Conservation (phyloP, 768 basidiomycete genomes). For the Psilocybe sp. region DNA sequence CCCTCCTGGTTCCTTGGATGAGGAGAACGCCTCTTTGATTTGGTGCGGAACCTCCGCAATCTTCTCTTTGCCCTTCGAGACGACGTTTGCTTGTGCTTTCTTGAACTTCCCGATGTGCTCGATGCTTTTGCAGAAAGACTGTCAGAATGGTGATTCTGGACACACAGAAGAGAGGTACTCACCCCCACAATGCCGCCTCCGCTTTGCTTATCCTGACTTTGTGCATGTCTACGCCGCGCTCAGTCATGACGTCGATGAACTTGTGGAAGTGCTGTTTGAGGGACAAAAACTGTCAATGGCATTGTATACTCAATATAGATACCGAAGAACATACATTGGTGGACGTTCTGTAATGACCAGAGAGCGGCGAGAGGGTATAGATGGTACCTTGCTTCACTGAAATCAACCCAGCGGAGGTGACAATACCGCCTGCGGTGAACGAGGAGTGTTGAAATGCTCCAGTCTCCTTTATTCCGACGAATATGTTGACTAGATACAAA, state of each 20-base stretch:
- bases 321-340: conserved; percentile 36
- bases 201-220: conserved; percentile 62
- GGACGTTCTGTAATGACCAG: conserved; percentile 67
- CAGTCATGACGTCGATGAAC: conserved; percentile 50
- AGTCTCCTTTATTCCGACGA: conserved; percentile 65
- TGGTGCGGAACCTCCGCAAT: conserved; percentile 23
- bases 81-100: conserved; percentile 32
- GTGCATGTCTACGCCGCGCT: conserved; percentile 55
- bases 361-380: conserved; percentile 58
- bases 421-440: conserved; percentile 53
- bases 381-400: conserved; percentile 61
- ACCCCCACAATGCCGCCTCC: conserved; percentile 58
- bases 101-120: conserved; percentile 44
- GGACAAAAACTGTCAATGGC: neutral
- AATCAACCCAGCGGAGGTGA: conserved; percentile 65
- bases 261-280: conserved; percentile 50
- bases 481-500: conserved; percentile 49
- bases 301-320: neutral
- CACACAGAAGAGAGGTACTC: conserved; percentile 7
- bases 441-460: conserved; percentile 69
- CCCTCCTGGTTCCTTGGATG: neutral
- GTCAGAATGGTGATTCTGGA: neutral
- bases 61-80: conserved; percentile 31
- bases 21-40: conserved; percentile 12
- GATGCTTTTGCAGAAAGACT: conserved; percentile 28